Evolutionary conservation across 306 rosid species (phyloP).

Genomic region (Begonia fuchsioides): DNA sequence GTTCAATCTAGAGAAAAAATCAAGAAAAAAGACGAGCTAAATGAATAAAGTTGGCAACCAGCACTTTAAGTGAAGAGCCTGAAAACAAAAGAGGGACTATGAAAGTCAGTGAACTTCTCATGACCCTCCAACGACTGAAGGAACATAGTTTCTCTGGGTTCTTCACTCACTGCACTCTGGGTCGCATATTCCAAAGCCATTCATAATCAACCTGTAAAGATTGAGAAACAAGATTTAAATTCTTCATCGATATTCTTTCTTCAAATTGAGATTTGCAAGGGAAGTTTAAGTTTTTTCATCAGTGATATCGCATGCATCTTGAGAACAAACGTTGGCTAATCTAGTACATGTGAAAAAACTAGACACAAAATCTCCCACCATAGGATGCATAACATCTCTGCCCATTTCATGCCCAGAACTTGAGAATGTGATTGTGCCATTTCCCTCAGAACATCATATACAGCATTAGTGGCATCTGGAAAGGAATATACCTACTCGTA

Average conservation of each 20-base stretch:
- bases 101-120: conserved; percentile 41
- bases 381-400: too few species aligned
- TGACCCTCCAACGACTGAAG: conserved; percentile 53
- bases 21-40: too few species aligned
- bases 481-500: conserved; percentile 61
- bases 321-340: too few species aligned
- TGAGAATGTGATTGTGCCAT: conserved; percentile 27
- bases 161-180: conserved; percentile 86
- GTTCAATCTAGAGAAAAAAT: too few species aligned
- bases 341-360: too few species aligned
- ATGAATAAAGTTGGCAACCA: not conserved
- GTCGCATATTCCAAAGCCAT: conserved; percentile 95
- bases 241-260: not conserved
- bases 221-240: too few species aligned
- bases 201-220: conserved; percentile 76
- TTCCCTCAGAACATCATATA: conserved; percentile 47
- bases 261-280: too few species aligned
- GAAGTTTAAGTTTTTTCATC: too few species aligned
- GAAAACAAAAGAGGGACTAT: conserved; percentile 51
- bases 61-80: conserved; percentile 27
- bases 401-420: too few species aligned
- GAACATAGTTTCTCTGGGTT: conserved; percentile 56
- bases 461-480: conserved; percentile 58
- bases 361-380: too few species aligned
- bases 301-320: too few species aligned